Evolutionary conservation across 2,329 filamentous ascomycete genomes (phyloP).

Genomic region (Epichloe typhina): DNA sequence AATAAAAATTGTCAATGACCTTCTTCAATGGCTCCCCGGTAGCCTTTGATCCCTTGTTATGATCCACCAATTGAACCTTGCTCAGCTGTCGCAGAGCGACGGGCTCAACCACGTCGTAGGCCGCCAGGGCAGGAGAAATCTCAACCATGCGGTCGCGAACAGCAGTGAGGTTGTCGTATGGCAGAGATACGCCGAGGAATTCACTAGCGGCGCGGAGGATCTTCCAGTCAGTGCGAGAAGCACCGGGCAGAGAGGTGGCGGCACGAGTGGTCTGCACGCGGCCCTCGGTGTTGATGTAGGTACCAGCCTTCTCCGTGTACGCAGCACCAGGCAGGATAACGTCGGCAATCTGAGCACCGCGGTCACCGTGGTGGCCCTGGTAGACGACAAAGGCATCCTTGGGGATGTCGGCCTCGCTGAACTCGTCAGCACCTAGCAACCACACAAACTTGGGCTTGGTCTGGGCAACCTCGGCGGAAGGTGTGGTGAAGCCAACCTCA

Average conservation of each 20-base stretch:
- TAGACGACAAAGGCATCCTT: constrained; percentile 96
- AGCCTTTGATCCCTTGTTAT: constrained; percentile 79
- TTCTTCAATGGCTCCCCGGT: constrained; percentile 65
- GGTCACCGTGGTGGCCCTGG: constrained; percentile 95
- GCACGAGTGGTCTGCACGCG: constrained; percentile 88
- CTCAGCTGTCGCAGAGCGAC: constrained; percentile 60
- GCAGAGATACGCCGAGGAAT: constrained; percentile 74
- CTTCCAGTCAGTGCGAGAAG: constrained; percentile 95
- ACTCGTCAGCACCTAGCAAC: constrained; percentile 91
- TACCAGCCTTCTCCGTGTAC: constrained; percentile 93
- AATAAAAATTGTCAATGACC: constrained; percentile 92
- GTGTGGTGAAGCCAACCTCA: constrained; percentile 87
- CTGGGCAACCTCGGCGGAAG: constrained; percentile 66
- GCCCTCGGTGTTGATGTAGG: constrained; percentile 96
- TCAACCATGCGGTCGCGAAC: constrained; percentile 90
- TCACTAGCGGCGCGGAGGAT: constrained; percentile 88
- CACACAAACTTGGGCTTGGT: constrained; percentile 91
- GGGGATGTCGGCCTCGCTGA: constrained; percentile 72
- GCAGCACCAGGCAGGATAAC: constrained; percentile 87
- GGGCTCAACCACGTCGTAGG: constrained; percentile 84
- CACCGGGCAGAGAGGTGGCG: constrained; percentile 78
- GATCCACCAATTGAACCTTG: constrained; percentile 90
- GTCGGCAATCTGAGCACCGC: constrained; percentile 83
- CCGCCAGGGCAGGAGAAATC: constrained; percentile 78
- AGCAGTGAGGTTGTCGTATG: constrained; percentile 84